Evolutionary conservation across 1,284 basidiomycete genomes (phyloP), one percentile per base, ranked within the genome.

Genomic region (Xerocomus amazonicus): DNA sequence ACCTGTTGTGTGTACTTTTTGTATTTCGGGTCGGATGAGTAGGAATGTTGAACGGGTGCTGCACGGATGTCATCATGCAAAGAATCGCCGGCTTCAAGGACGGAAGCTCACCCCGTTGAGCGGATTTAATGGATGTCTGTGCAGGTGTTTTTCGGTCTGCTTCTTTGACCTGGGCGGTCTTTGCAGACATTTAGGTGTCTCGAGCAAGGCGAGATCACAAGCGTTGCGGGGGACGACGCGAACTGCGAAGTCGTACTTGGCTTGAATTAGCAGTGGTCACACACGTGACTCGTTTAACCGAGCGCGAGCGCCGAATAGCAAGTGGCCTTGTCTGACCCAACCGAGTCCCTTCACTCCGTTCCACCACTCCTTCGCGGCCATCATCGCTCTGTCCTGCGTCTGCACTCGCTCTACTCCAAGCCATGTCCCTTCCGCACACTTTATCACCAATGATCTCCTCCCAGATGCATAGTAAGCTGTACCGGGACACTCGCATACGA

Each of bases 1-100:
- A 99, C 89, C 59, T 92, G 85, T 47, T 87, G 81, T 0, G 87
- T 79, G 70, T 95, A 98, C 72, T 97, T 97, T 76, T 92, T 93
- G 75, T 88, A 99, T 68, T 95, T 95, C n/a, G 90, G 85, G 70
- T 99, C 96, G 8, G 83, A 79, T 26, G 79, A 76, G 60, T 82
- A 82, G 23, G 72, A 62, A 50, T 81, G 77, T 27, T 75, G 72
- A 31, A 72, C 68, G 23, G 72, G 68, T 54, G 67, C 77, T 79
- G 51, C 34, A 28, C 13, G 39, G 33, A 33, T 31, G 53, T 47
- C 31, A 38, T 38, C 46, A 33, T 23, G 3, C 36, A 28, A 31
- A 27, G 51, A 33, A 23, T 42, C 47, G 27, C 51, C 42, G 31
- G 31, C 42, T 28, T 36, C 19, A 36, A 27, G 8, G 38, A 17